Evolutionary conservation across 306 rosid genomes (phyloP).

Genomic region (Erythrophleum fordii): DNA sequence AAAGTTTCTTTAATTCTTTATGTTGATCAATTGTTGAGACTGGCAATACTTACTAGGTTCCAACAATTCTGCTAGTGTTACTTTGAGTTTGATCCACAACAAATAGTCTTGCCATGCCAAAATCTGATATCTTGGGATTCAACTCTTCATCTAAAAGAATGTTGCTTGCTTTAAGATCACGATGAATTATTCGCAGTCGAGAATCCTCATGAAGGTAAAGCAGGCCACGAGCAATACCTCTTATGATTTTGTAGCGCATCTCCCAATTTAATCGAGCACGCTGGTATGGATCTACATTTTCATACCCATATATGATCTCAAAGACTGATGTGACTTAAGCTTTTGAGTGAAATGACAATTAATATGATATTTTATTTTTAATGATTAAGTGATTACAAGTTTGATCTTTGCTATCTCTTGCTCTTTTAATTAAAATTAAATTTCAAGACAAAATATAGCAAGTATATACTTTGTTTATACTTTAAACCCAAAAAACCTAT

Average conservation of each 20-base stretch:
- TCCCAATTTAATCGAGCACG: constrained; percentile 33
- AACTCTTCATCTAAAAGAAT: constrained; percentile 49
- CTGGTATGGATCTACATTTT: background rate
- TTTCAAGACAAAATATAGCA: background rate
- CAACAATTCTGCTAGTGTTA: constrained; percentile 45
- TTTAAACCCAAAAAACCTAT: too few species aligned
- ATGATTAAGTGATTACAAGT: too few species aligned
- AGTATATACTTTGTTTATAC: too few species aligned
- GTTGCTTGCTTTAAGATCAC: constrained; percentile 62
- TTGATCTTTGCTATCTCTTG: background rate
- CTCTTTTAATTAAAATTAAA: background rate
- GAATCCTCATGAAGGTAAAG: constrained; percentile 64
- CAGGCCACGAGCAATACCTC: constrained; percentile 49
- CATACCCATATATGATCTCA: background rate
- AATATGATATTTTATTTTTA: too few species aligned
- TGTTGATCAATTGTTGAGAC: background rate
- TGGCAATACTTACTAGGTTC: constrained; percentile 55
- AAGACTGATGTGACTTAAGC: too few species aligned
- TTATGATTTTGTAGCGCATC: constrained; percentile 35
- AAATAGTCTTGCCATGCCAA: constrained; percentile 57
- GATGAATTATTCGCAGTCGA: constrained; percentile 52
- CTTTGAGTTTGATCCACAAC: constrained; percentile 34
- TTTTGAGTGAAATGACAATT: too few species aligned
- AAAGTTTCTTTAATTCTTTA: background rate
- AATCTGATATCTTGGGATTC: constrained; percentile 63